Percentiles rank a stretch among this genome's conserved stretches.
phyloP scores from a whole-genome alignment of 345 rosid genomes.

The Eucalyptus curtisii region DNA sequence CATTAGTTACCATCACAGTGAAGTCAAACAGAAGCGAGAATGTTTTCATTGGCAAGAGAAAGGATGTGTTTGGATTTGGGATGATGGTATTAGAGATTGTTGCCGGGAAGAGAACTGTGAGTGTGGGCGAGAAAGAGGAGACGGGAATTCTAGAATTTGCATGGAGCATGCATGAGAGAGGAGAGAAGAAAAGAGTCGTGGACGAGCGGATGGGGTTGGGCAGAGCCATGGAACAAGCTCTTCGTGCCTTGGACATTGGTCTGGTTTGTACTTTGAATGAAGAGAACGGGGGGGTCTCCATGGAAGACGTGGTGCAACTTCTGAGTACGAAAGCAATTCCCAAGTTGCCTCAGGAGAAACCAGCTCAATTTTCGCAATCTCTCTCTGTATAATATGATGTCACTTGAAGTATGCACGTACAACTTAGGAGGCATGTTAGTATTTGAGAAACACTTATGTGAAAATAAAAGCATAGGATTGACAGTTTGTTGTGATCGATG shows the following conservation, averaged over 20 bases:
- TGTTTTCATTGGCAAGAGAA: not conserved
- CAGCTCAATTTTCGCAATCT: not conserved
- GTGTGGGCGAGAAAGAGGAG: not conserved
- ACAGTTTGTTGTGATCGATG: not conserved
- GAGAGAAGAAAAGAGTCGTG: not conserved
- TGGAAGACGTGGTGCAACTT: slow-evolving; percentile 1
- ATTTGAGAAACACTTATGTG: not conserved
- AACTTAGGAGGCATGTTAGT: not conserved
- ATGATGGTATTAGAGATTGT: slow-evolving; percentile 1
- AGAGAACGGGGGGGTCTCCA: not conserved
- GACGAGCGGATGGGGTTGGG: not conserved
- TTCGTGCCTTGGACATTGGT: not conserved
- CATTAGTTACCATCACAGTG: not conserved
- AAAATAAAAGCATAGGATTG: not conserved
- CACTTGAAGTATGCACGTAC: not conserved
- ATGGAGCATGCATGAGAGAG: slow-evolving; percentile 5
- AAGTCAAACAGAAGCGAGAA: not conserved
- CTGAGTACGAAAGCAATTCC: not conserved
- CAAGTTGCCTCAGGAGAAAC: not conserved
- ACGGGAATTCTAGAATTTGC: not conserved
- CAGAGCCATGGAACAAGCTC: not conserved
- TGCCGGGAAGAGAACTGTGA: not conserved
- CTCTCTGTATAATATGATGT: not conserved
- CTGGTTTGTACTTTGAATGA: not conserved
- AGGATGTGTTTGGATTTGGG: slow-evolving; percentile 4